Evolutionary conservation across 495 filamentous ascomycete genomes (phyloP), one percentile per base, ranked within the genome.

Genomic region (Viridothelium virens): DNA sequence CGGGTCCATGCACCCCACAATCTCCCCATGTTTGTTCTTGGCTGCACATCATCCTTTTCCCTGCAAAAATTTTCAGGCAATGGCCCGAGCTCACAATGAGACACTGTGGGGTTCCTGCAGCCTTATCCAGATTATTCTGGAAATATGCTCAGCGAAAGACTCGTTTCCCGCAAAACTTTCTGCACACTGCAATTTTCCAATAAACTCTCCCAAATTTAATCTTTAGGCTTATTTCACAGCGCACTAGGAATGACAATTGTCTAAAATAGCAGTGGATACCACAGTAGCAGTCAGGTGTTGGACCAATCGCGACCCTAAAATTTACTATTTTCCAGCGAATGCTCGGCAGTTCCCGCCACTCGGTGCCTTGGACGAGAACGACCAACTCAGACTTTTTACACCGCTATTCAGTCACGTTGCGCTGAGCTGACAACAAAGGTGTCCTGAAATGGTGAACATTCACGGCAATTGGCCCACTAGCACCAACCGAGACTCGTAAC

Each of bases 1-100:
- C 53, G 31, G 25, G 53, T 14, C 25, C 36, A 59, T 59, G 53
- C 53, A 59, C 53, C 53, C 53, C 53, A 59, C 53, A 59, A 7
- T 59, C 18, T 18, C 53, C 53, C 36, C 53, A 59, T 36, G 53
- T 10, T 34, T 59, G 3, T 59, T 33, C 31, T 36, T 31, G 3
- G 53, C 53, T 59, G 53, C 53, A 36, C 41, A 44, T 7, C 41
- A 44, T 44, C 41, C 7, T 44, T 44, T 44, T 44, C 41, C 41
- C 41, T 44, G 41, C 41, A 44, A 44, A 44, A 14, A 25, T 25
- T 14, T 14, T 14, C 7, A 34, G 53, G 53, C 31, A 7, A 34
- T 9, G 53, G 53, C 31, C 53, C 53, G 25, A 59, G 53, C 53
- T 33, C 53, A 9, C 48, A n/a, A 18, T 59, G 25, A 59, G 53